Evolutionary conservation across 1,139 yeast genomes (phyloP).

Genomic region (Pichia norvegensis): DNA sequence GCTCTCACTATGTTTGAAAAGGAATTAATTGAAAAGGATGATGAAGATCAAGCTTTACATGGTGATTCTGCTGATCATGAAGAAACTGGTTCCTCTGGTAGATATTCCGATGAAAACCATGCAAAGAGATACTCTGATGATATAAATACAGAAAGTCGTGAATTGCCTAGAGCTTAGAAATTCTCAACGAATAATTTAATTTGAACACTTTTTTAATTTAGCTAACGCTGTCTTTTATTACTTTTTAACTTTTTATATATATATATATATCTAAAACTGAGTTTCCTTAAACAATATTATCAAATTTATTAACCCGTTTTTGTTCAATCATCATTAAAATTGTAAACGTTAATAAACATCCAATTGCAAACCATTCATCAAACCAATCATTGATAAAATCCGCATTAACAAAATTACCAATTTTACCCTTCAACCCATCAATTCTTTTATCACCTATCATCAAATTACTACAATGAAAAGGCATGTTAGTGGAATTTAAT

Average conservation of each 20-base stretch:
- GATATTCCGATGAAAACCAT: slow-evolving; percentile 13
- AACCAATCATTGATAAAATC: slow-evolving; percentile 71
- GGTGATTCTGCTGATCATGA: slow-evolving; percentile 26
- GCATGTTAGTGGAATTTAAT: slow-evolving; percentile 51
- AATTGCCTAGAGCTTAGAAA: slow-evolving; percentile 2
- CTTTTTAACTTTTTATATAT: neutral
- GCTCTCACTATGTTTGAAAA: neutral
- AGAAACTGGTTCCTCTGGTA: slow-evolving; percentile 11
- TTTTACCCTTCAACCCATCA: slow-evolving; percentile 15
- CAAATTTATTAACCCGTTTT: neutral
- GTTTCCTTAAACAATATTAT: neutral
- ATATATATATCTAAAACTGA: neutral
- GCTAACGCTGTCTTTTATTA: neutral
- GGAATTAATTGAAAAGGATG: slow-evolving; percentile 38
- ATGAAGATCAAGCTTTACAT: slow-evolving; percentile 42
- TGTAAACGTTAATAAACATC: slow-evolving; percentile 41
- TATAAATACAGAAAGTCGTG: slow-evolving; percentile 6
- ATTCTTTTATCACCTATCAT: slow-evolving; percentile 5
- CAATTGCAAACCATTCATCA: slow-evolving; percentile 59
- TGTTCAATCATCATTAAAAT: slow-evolving; percentile 16
- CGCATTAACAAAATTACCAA: slow-evolving; percentile 35
- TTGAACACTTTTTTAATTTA: neutral
- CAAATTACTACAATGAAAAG: slow-evolving; percentile 10
- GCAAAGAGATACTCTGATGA: slow-evolving; percentile 11
- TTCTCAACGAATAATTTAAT: too few relatives aligned